Percentiles rank a stretch among this genome's conserved stretches.
These are phyloP conservation scores for Penicillium janthinellum DNA, from an alignment of 2,329 filamentous ascomycete species.

Conservation along the genomic window DNA sequence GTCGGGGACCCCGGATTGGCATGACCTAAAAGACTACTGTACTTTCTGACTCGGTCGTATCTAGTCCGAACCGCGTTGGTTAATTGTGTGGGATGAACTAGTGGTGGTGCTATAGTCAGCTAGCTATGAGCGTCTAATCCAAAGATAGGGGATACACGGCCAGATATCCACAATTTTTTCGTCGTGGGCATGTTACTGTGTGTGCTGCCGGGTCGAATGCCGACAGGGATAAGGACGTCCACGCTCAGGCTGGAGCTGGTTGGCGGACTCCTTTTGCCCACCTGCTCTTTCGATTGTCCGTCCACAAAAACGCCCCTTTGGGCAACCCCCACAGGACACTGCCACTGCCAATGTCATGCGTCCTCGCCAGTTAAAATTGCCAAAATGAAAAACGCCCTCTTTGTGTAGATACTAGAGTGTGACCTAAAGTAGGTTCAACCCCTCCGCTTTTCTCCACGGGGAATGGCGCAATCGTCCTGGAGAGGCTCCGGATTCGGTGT, in stretches of 20 bases:
- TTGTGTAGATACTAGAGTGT: not conserved
- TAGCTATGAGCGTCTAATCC: not conserved
- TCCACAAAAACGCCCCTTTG: not conserved
- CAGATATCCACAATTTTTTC: not conserved
- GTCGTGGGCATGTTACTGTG: not conserved
- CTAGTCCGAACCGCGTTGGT: not conserved
- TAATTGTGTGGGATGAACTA: not conserved
- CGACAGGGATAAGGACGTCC: not conserved
- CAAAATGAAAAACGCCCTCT: not conserved
- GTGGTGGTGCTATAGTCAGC: not conserved
- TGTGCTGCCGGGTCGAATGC: not conserved
- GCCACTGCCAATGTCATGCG: not conserved
- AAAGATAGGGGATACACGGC: not conserved
- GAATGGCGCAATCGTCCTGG: constrained; percentile 23
- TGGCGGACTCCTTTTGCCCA: not conserved
- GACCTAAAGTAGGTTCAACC: not conserved
- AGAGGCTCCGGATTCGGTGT: constrained; percentile 24
- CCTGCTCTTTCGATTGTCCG: not conserved
- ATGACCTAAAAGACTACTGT: no score
- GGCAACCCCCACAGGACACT: not conserved
- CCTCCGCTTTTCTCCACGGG: constrained; percentile 19
- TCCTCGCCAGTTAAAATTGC: not conserved
- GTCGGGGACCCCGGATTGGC: constrained; percentile 3
- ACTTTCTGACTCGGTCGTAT: not conserved
- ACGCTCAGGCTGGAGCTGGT: no score